Evolutionary conservation across 176 grass and related monocot species (phyloP), one percentile per base, ranked within the genome.

Genomic region (Triticum monococcum): DNA sequence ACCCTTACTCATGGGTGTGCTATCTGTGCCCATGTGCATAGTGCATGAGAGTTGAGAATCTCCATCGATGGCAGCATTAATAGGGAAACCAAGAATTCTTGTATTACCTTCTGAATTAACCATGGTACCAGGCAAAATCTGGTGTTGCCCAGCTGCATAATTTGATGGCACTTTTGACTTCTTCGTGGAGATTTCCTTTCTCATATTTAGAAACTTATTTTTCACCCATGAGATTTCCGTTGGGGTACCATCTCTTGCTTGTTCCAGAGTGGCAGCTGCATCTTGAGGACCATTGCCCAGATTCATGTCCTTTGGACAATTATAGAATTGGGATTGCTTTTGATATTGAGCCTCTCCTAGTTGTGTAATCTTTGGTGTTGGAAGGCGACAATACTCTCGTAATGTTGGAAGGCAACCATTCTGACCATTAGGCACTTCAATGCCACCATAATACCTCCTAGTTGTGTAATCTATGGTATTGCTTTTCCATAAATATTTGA

Each of bases 121-220:
- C 62, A 54, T 72, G 64, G 80, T 86, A 46, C 83, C 24, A 8
- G 17, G 41, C 22, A 85, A 81, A 41, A 77, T 67, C 81, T 87
- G 68, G 85, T 59, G 64, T 32, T 75, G 71, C 13, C 25, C 83
- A 84, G 71, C 74, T 3, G 22, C 82, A 60, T 30, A 88, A 81
- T 52, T 68, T 9, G 28, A 86, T 72, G 63, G 78, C n/a, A 80
- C 63, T 78, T 57, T 64, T 54, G 88, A 84, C n/a, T 83, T 90
- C 61, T 74, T 70, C 72, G 17, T 71, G 63, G 41, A 24, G 86
- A 75, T n/a, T 80, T 90, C 67, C 18, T 80, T 90, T 61, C 72
- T 60, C 65, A 65, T 80, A 68, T 88, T 78, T 61, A 59, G 12
- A 23, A 46, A 13, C 83, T 63, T 90, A 8, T 84, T 76, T 62